phyloP scores from a whole-genome alignment of 805 yeast species.

The Tetrapisispora fleetii region DNA sequence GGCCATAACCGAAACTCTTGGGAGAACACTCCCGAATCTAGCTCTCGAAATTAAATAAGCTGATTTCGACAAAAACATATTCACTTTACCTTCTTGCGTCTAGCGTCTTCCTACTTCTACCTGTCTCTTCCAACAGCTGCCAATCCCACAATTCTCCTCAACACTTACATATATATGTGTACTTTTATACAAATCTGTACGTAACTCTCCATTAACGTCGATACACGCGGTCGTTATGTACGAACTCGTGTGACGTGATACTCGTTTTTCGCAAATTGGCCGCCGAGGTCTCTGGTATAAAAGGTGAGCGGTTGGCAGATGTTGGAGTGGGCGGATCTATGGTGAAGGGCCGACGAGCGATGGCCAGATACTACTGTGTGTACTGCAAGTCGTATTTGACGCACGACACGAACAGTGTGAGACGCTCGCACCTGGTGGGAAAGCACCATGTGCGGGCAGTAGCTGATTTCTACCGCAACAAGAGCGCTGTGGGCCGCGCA shows the following conservation, averaged over 20 bases:
- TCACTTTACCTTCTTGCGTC: neutral
- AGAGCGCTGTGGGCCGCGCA: neutral
- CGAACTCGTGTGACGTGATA: no score
- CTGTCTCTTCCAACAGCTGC: neutral
- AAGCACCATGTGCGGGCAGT: conserved; percentile 63
- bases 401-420: conserved; percentile 79
- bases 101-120: no score
- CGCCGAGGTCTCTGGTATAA: no score
- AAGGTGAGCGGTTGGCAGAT: no score
- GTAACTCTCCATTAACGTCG: no score
- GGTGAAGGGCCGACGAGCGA: no score
- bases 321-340: no score
- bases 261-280: no score
- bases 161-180: no score
- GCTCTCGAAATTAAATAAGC: conserved; percentile 1
- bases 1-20: conserved; percentile 13
- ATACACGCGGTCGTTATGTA: no score
- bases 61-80: conserved; percentile 1
- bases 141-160: no score
- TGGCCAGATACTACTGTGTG: conserved; percentile 75
- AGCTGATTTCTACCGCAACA: conserved; percentile 62
- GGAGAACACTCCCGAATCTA: conserved; percentile 3
- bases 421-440: conserved; percentile 72
- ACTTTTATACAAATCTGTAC: no score
- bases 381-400: conserved; percentile 77